Evolutionary conservation across 176 grass and related monocot genomes (phyloP).

Genomic region (Oryza glaberrima): DNA sequence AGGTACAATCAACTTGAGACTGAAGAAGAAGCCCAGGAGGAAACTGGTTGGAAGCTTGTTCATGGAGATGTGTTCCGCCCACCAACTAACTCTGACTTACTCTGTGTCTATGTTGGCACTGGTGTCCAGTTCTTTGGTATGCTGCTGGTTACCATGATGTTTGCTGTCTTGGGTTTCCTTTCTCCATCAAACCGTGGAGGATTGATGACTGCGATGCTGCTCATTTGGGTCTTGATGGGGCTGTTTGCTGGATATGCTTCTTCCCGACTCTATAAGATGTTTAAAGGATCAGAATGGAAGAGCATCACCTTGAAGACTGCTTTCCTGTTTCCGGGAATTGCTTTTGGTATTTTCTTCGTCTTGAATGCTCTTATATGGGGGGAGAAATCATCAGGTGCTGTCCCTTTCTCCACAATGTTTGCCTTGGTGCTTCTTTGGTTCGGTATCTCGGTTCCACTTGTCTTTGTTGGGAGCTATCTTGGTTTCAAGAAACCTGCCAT

Average conservation of each 20-base stretch:
- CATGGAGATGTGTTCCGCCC: slow-evolving; percentile 51
- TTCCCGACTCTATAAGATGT: slow-evolving; percentile 46
- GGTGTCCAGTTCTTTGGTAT: slow-evolving; percentile 56
- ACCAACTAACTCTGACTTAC: slow-evolving; percentile 41
- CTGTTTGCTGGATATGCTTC: slow-evolving; percentile 51
- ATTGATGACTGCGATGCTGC: slow-evolving; percentile 51
- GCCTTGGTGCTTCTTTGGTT: slow-evolving; percentile 52
- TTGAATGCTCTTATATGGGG: slow-evolving; percentile 52
- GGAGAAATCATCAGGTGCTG: slow-evolving; percentile 46
- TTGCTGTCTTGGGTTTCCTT: slow-evolving; percentile 52
- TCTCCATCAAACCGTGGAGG: slow-evolving; percentile 50
- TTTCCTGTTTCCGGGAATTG: slow-evolving; percentile 37
- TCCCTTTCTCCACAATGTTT: slow-evolving; percentile 54
- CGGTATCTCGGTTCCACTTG: slow-evolving; percentile 50
- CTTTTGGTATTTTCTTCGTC: slow-evolving; percentile 46
- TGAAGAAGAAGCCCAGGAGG: slow-evolving; percentile 48
- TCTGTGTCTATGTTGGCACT: slow-evolving; percentile 3
- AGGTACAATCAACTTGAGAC: slow-evolving; percentile 51
- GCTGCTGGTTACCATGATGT: slow-evolving; percentile 52
- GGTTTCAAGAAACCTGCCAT: slow-evolving; percentile 48
- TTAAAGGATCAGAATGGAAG: slow-evolving; percentile 55
- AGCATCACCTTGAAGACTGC: slow-evolving; percentile 44
- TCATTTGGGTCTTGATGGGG: slow-evolving; percentile 52
- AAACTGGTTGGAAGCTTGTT: slow-evolving; percentile 59
- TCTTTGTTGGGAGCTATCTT: slow-evolving; percentile 51